Evolutionary conservation across 2,329 filamentous ascomycete species (phyloP).

Genomic region (Aspergillus fumigatiaffinis): DNA sequence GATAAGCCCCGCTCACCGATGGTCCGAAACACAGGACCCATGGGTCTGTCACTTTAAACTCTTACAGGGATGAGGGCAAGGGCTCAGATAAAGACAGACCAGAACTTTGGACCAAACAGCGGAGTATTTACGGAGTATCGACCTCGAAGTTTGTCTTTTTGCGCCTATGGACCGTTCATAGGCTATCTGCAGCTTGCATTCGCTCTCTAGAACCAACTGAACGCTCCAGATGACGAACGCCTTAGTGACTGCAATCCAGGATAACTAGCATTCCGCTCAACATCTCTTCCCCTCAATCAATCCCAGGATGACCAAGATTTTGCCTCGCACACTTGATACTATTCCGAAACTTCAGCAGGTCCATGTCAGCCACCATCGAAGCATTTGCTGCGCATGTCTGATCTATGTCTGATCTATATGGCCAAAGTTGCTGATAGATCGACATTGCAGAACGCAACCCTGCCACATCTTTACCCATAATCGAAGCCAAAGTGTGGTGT

Average conservation of each 20-base stretch:
- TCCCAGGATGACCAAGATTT: background rate
- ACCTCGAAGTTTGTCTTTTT: background rate
- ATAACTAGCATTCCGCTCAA: background rate
- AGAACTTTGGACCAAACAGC: background rate
- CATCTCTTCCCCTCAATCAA: background rate
- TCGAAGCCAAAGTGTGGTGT: background rate
- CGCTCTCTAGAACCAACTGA: background rate
- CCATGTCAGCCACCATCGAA: background rate
- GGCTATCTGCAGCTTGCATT: background rate
- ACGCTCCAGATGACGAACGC: background rate
- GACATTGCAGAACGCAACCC: constrained; percentile 10
- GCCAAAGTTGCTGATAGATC: constrained; percentile 8
- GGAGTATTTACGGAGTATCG: background rate
- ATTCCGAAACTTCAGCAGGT: background rate
- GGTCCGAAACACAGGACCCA: constrained; percentile 10
- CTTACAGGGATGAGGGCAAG: background rate
- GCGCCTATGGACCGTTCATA: background rate
- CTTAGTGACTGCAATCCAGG: background rate
- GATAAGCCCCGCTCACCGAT: background rate
- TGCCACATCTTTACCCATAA: constrained; percentile 9
- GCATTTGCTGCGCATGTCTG: constrained; percentile 1
- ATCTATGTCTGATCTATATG: constrained; percentile 2
- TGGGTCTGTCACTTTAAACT: background rate
- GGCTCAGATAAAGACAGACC: background rate
- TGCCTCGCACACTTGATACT: background rate